Percentiles rank a stretch among this genome's conserved stretches.
Evolutionary conservation across 2,329 filamentous ascomycete genomes (phyloP).

Genomic region (Elsinoe necatrix): DNA sequence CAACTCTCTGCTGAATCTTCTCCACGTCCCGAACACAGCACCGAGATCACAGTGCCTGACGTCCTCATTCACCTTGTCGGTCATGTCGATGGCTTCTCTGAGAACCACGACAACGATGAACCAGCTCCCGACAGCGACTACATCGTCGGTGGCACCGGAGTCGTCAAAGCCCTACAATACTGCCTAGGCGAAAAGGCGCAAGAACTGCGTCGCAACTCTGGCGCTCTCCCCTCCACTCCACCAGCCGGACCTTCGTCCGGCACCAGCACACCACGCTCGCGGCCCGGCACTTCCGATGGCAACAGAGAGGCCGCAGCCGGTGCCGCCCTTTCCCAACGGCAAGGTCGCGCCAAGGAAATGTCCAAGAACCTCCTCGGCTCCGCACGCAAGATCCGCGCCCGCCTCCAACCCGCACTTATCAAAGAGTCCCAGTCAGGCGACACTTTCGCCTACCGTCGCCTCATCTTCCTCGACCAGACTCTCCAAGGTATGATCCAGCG

Average conservation of each 20-base stretch:
- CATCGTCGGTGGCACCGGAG: slow-evolving; percentile 88
- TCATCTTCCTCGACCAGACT: slow-evolving; percentile 81
- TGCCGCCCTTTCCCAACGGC: slow-evolving; percentile 24
- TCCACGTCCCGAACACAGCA: slow-evolving; percentile 36
- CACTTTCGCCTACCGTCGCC: slow-evolving; percentile 67
- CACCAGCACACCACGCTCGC: slow-evolving; percentile 32
- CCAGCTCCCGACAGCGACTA: slow-evolving; percentile 84
- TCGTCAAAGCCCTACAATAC: slow-evolving; percentile 87
- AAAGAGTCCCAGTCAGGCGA: slow-evolving; percentile 64
- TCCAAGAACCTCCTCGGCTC: slow-evolving; percentile 81
- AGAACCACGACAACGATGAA: slow-evolving; percentile 52
- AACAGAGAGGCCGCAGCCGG: slow-evolving; percentile 18
- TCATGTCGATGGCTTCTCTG: slow-evolving; percentile 47
- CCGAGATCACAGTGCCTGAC: slow-evolving; percentile 61
- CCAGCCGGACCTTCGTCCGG: slow-evolving; percentile 41
- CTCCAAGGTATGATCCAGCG: slow-evolving; percentile 85
- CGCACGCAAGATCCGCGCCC: slow-evolving; percentile 76
- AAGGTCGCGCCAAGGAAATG: slow-evolving; percentile 75
- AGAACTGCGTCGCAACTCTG: slow-evolving; percentile 32
- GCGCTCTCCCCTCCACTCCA: slow-evolving; percentile 42
- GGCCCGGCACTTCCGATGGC: slow-evolving; percentile 15
- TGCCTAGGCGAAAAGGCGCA: slow-evolving; percentile 74
- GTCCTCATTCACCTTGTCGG: slow-evolving; percentile 83
- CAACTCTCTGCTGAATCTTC: slow-evolving; percentile 22
- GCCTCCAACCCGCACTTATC: slow-evolving; percentile 74